Evolutionary conservation across 495 filamentous ascomycete species (phyloP).

Genomic region (Neurospora sp.): DNA sequence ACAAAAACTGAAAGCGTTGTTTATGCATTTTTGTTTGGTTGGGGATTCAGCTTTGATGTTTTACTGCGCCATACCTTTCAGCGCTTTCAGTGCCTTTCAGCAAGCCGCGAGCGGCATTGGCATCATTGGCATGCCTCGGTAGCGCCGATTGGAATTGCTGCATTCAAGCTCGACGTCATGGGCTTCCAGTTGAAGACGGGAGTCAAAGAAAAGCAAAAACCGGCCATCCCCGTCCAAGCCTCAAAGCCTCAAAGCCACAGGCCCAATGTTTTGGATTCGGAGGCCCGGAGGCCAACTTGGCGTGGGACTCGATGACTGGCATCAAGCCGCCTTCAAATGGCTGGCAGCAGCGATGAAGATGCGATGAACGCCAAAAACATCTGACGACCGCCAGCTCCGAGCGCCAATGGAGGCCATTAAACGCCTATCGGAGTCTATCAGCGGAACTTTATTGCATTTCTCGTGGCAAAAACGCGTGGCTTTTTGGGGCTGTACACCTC

Average conservation of each 20-base stretch:
- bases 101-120: background rate
- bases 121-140: background rate
- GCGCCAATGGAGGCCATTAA: too few species aligned
- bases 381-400: too few species aligned
- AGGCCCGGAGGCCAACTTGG: background rate
- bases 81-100: background rate
- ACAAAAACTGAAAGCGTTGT: background rate
- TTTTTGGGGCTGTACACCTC: background rate
- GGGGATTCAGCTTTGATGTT: background rate
- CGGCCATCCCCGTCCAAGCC: background rate
- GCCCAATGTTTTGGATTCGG: background rate
- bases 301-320: background rate
- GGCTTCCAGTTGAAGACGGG: too few species aligned
- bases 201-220: background rate
- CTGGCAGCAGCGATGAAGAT: background rate
- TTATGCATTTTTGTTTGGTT: background rate
- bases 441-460: background rate
- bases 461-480: background rate
- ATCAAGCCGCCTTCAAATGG: background rate
- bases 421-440: background rate
- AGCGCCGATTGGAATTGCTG: background rate
- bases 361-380: background rate
- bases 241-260: background rate
- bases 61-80: background rate
- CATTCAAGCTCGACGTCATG: background rate